Evolutionary conservation across 2,329 filamentous ascomycete genomes (phyloP).

Genomic region (Neonectria neomacrospora): DNA sequence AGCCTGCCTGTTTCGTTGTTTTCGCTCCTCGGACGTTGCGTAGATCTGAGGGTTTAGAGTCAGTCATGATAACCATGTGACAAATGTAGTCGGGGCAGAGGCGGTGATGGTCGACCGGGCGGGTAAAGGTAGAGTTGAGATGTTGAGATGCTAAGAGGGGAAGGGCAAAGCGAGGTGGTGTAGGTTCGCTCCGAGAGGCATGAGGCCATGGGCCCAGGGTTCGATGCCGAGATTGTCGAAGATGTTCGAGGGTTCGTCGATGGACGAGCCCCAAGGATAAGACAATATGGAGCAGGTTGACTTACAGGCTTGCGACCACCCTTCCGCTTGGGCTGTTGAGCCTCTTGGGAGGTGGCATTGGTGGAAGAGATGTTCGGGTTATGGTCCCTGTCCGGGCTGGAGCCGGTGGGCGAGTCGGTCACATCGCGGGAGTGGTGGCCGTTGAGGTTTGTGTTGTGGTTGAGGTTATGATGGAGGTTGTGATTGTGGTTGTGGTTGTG

Average conservation of each 20-base stretch:
- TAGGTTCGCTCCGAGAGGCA: neutral
- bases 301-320: slow-evolving; percentile 95
- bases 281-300: slow-evolving; percentile 50
- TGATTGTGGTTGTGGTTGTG: slow-evolving; percentile 50
- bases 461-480: slow-evolving; percentile 33
- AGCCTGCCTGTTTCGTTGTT: slow-evolving; percentile 96
- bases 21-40: slow-evolving; percentile 97
- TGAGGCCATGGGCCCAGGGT: neutral
- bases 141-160: neutral
- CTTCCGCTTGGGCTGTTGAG: slow-evolving; percentile 88
- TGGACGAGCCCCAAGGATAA: slow-evolving; percentile 8
- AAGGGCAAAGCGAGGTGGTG: neutral
- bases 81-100: slow-evolving; percentile 1
- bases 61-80: slow-evolving; percentile 30
- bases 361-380: slow-evolving; percentile 47
- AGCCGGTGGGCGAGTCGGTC: slow-evolving; percentile 70
- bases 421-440: slow-evolving; percentile 59
- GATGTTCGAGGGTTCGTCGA: neutral
- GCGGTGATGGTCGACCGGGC: neutral
- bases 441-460: slow-evolving; percentile 49
- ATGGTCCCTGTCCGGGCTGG: slow-evolving; percentile 68
- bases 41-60: slow-evolving; percentile 76
- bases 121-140: too few species aligned
- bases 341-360: slow-evolving; percentile 58
- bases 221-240: neutral